Base-by-base conservation (phyloP, 2,329 filamentous ascomycete genomes). In the Periconia sp. region DNA sequence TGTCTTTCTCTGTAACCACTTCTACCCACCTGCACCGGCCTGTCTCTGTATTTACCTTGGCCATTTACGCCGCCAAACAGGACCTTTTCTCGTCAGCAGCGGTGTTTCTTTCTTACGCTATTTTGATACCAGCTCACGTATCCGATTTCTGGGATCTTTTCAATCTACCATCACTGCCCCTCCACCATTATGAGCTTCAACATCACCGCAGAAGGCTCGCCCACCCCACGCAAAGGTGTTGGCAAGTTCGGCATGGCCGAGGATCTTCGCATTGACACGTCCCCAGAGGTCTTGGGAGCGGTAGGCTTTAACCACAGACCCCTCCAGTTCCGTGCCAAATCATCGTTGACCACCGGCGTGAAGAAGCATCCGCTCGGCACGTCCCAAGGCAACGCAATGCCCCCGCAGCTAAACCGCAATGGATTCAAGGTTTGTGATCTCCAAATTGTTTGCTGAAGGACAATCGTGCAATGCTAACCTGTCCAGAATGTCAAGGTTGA, bases 401-500 rank as follows among this genome's bases (percentile, higher is more conserved):
- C 62, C 44, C 52, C 54, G 47, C 62, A 63, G 42, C 60, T 59
- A 43, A 55, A 53, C 35, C 44, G 64, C 40, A 66, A 67, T 27
- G 53, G 55, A 55, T 69, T 65, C 60, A 72, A 71, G 69, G 71
- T 73, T 42, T 63, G 70, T 61, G n/a, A 10, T 20, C 17, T 42
- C 3, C n/a, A 41, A 6, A n/a, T 13, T 15, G 33, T 23, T 17
- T 15, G 3, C 11, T 27, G 7, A 14, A 41, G 9, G 10, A 5
- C 41, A 44, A 31, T 35, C 15, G 13, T 10, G 33, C 14, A 23
- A 60, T 46, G 62, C 72, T 79, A 49, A 79, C 69, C 63, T 63
- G 49, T 63, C 54, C 63, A 78, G 74, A 79, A 79, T 75, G 72
- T 76, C 66, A 81, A 81, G 65, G 57, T 78, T 56, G 77, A 80